A percentile compares a stretch with the other conserved stretches of the same genome.
phyloP scores from a whole-genome alignment of 805 yeast species.

The Metschnikowia rubicola region DNA sequence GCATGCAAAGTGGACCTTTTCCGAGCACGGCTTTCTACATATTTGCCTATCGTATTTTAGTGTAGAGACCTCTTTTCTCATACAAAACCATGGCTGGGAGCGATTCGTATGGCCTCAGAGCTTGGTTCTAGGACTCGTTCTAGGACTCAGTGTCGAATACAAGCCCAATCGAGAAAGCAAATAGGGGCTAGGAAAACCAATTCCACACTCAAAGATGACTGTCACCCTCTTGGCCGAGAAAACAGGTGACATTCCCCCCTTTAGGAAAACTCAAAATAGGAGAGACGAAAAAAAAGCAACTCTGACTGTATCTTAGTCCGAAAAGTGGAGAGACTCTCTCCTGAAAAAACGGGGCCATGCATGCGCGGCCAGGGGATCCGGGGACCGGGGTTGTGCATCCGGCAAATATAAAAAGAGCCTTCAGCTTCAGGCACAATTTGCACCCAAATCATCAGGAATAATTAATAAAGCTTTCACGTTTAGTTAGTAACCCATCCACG shows the following conservation, averaged over 20 bases:
- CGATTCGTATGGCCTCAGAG: too few relatives aligned
- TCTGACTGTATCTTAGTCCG: constrained; percentile 4
- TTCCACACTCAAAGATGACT: too few relatives aligned
- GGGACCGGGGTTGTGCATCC: background rate
- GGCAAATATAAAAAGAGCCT: constrained; percentile 1
- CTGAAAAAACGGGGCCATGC: background rate
- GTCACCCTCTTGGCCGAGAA: background rate
- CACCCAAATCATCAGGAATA: background rate
- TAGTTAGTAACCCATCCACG: background rate
- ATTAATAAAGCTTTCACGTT: background rate
- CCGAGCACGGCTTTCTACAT: too few relatives aligned
- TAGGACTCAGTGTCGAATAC: too few relatives aligned
- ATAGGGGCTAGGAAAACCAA: too few relatives aligned
- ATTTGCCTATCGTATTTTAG: too few relatives aligned
- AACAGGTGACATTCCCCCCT: background rate
- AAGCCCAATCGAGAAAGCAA: too few relatives aligned
- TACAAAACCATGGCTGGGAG: too few relatives aligned
- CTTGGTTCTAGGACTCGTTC: too few relatives aligned
- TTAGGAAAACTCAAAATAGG: background rate
- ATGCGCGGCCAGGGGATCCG: constrained; percentile 1
- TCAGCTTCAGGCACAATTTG: background rate
- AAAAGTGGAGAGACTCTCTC: constrained; percentile 12
- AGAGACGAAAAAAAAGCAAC: background rate
- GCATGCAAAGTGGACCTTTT: too few relatives aligned
- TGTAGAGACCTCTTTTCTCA: too few relatives aligned